Evolutionary conservation across 2,329 filamentous ascomycete species (phyloP).

Genomic region (Sporothrix humicola): DNA sequence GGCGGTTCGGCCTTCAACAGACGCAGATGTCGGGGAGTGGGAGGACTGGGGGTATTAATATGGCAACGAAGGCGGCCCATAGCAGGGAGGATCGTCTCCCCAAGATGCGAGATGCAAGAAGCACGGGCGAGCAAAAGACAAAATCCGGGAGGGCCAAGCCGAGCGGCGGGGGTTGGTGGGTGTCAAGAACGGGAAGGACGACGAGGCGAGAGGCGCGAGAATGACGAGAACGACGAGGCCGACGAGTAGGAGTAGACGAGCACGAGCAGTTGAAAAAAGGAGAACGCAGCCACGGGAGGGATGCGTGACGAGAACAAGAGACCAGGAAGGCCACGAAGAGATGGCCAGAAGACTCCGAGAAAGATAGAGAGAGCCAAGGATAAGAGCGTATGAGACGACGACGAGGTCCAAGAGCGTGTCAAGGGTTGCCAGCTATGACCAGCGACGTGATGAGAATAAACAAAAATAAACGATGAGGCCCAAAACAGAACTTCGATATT

Average conservation of each 20-base stretch:
- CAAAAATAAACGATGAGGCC: constrained; percentile 24
- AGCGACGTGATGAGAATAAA: constrained; percentile 20
- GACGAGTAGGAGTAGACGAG: constrained; percentile 12
- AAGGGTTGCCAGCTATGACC: constrained; percentile 15
- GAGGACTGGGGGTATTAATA: constrained; percentile 51
- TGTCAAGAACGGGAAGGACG: background rate
- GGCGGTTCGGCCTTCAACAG: constrained; percentile 40
- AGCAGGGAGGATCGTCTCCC: constrained; percentile 39
- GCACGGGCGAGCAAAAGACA: constrained; percentile 26
- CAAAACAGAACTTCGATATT: constrained; percentile 26
- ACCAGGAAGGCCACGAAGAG: background rate
- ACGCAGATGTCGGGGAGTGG: constrained; percentile 41
- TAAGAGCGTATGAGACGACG: background rate
- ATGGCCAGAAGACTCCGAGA: background rate
- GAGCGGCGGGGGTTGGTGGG: constrained; percentile 36
- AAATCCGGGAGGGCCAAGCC: constrained; percentile 40
- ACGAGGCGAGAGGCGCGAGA: constrained; percentile 15
- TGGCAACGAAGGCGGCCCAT: constrained; percentile 46
- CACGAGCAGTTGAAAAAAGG: background rate
- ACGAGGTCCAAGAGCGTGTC: constrained; percentile 7
- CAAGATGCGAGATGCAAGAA: constrained; percentile 42
- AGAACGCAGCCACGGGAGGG: background rate
- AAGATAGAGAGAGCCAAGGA: constrained; percentile 4
- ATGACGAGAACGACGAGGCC: background rate
- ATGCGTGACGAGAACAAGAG: constrained; percentile 19